phyloP scores from a whole-genome alignment of 352 stramenopile genomes.

The Globisporangium middletonii region DNA sequence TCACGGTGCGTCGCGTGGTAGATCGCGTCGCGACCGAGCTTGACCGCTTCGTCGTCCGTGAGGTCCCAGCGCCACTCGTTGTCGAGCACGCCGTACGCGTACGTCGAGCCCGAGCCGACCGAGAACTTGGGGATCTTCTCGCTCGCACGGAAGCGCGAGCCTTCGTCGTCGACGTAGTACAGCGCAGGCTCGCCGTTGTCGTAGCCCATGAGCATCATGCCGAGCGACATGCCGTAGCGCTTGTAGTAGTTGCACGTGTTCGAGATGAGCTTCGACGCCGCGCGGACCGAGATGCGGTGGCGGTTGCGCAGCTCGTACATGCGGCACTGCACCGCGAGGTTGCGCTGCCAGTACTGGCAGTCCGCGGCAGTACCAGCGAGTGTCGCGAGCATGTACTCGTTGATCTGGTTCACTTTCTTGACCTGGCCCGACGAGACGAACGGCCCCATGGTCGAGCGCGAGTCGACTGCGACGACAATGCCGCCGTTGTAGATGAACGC shows the following conservation, averaged over 20 bases:
- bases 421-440: constrained; percentile 99
- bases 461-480: constrained; percentile 99
- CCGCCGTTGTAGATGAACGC: constrained; percentile 99
- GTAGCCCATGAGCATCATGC: constrained; percentile 99
- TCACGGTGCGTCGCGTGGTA: constrained; percentile 99
- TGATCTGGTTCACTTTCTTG: constrained; percentile 99
- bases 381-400: constrained; percentile 99
- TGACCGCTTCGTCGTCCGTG: constrained; percentile 98
- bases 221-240: constrained; percentile 92
- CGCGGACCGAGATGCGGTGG: constrained; percentile 98
- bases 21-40: constrained; percentile 98
- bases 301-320: constrained; percentile 99
- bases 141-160: constrained; percentile 95
- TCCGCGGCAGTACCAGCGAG: constrained; percentile 98
- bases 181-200: constrained; percentile 97
- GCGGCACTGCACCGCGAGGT: constrained; percentile 93
- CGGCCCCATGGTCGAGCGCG: constrained; percentile 96
- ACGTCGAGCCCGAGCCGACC: constrained; percentile 98
- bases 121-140: constrained; percentile 96
- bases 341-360: constrained; percentile 99
- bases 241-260: constrained; percentile 99
- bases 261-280: constrained; percentile 97
- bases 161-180: constrained; percentile 99
- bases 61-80: constrained; percentile 94
- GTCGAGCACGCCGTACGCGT: constrained; percentile 99